phyloP scores from a whole-genome alignment of 371 early-diverging fungal genomes.

The Lichtheimia ornata region DNA sequence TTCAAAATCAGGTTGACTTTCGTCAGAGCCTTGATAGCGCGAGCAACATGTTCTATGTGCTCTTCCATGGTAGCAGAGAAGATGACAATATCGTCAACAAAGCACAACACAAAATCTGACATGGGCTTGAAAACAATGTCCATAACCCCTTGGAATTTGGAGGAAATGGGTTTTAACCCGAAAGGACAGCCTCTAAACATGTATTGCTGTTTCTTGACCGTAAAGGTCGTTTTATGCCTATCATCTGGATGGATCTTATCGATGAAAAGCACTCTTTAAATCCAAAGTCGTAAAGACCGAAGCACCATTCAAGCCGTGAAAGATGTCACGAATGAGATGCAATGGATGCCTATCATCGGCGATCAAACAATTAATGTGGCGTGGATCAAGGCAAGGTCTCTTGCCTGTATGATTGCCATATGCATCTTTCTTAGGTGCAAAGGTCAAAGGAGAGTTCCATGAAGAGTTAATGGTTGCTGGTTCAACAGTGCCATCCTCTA shows the following conservation, averaged over 20 bases:
- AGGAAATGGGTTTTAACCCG: neutral
- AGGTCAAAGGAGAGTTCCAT: neutral
- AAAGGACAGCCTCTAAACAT: neutral
- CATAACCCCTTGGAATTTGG: neutral
- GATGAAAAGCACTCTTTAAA: constrained; percentile 3
- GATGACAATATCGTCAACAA: constrained; percentile 21
- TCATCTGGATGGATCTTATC: neutral
- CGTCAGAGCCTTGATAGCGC: constrained; percentile 17
- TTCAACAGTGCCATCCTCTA: constrained; percentile 5
- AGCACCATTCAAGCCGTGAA: neutral
- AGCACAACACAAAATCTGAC: constrained; percentile 1
- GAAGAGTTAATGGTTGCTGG: neutral
- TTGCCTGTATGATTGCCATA: neutral
- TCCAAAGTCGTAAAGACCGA: neutral
- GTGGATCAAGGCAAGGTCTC: neutral
- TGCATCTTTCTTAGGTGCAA: neutral
- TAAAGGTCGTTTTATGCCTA: constrained; percentile 6
- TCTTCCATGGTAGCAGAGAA: neutral
- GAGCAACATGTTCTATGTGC: constrained; percentile 12
- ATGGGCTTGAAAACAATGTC: neutral
- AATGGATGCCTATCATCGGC: constrained; percentile 1
- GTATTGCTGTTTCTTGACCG: neutral
- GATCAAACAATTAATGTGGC: neutral
- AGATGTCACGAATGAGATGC: neutral
- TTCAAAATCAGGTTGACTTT: constrained; percentile 22